Conservation (phyloP, 1,284 basidiomycete species). For the Schizophyllum commune region DNA sequence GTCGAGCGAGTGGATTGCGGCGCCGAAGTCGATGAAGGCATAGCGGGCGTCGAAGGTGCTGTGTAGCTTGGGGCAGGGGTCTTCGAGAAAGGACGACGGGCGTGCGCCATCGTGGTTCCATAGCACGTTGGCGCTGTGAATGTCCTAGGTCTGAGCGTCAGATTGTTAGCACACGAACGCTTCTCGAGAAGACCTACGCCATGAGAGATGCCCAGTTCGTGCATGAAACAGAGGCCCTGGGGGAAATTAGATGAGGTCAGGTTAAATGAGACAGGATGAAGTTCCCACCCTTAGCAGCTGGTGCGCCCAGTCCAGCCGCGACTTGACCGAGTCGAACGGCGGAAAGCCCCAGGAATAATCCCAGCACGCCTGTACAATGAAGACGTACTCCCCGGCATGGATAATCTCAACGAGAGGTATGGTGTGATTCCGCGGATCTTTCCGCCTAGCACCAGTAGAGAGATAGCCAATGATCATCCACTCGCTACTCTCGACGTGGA, state of each 20-base stretch:
- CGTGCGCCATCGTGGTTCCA: neutral
- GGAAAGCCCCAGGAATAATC: neutral
- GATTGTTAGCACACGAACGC: no score
- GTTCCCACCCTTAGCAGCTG: no score
- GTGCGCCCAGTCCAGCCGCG: neutral
- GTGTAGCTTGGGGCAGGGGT: neutral
- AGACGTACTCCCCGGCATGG: slow-evolving; percentile 11
- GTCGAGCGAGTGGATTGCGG: neutral
- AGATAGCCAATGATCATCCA: slow-evolving; percentile 11
- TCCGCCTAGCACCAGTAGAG: slow-evolving; percentile 7
- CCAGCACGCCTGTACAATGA: slow-evolving; percentile 13
- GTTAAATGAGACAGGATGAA: no score
- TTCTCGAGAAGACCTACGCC: no score
- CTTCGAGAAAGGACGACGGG: neutral
- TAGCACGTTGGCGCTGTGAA: neutral
- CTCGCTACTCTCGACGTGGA: slow-evolving; percentile 7
- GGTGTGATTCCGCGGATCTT: slow-evolving; percentile 11
- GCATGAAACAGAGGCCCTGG: neutral
- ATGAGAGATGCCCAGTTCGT: neutral
- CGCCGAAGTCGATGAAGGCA: neutral
- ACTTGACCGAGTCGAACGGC: neutral
- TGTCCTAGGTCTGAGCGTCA: no score
- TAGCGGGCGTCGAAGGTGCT: neutral
- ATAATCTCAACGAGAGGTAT: slow-evolving; percentile 12
- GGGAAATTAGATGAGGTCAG: no score